phyloP scores from a whole-genome alignment of 805 yeast species.

The Metschnikowia koreensis region DNA sequence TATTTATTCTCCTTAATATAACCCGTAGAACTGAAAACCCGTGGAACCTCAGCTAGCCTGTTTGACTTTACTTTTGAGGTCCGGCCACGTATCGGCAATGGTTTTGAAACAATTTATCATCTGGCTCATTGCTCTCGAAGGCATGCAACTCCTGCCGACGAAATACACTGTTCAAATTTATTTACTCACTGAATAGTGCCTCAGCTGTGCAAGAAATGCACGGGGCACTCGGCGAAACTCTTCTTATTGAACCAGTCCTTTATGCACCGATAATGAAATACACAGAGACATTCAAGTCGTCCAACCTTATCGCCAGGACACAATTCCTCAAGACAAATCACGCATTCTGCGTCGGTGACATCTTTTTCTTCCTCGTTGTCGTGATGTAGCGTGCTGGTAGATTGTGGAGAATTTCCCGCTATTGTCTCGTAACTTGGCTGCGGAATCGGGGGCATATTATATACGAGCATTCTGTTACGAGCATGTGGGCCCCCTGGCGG shows the following conservation, averaged over 20 bases:
- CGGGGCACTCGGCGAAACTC: conserved; percentile 85
- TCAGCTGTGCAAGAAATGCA: conserved; percentile 50
- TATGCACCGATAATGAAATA: conserved; percentile 89
- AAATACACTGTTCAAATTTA: too few species aligned
- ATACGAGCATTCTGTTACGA: conserved; percentile 83
- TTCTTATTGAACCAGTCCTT: conserved; percentile 86
- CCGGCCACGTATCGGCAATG: too few species aligned
- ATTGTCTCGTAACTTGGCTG: conserved; percentile 36
- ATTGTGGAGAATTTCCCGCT: conserved; percentile 17
- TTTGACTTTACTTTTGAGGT: too few species aligned
- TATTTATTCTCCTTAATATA: too few species aligned
- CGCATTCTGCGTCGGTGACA: conserved; percentile 68
- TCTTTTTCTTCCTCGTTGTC: conserved; percentile 20
- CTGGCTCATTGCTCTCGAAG: too few species aligned
- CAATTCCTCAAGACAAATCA: conserved; percentile 89
- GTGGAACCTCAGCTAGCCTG: too few species aligned
- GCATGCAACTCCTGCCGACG: too few species aligned
- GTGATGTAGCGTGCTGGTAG: not conserved
- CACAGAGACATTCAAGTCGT: conserved; percentile 88
- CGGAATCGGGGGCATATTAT: conserved; percentile 52
- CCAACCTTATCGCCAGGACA: conserved; percentile 86
- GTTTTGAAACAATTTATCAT: too few species aligned
- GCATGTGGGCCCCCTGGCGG: conserved; percentile 29
- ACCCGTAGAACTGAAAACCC: too few species aligned
- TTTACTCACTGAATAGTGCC: not conserved